phyloP scores from a whole-genome alignment of 129 eudicot species.

The Chrysanthemum makinoi region DNA sequence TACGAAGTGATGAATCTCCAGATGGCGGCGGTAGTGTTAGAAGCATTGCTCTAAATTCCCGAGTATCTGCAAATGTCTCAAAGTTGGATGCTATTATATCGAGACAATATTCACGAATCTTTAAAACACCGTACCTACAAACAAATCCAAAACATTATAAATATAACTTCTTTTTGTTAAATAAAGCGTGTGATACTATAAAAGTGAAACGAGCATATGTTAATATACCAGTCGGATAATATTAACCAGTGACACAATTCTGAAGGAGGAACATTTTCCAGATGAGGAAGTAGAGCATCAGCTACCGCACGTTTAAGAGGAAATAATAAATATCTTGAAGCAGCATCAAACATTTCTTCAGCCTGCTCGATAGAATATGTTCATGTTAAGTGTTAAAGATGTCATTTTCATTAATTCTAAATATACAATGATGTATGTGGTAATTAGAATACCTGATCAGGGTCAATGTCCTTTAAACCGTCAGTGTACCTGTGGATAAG shows the following conservation, averaged over 20 bases:
- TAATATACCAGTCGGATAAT: conserved; percentile 77
- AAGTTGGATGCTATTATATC: conserved; percentile 81
- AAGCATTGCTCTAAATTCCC: conserved; percentile 80
- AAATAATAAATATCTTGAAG: conserved; percentile 89
- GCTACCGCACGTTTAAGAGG: conserved; percentile 98
- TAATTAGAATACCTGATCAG: conserved; percentile 66
- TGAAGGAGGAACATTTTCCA: conserved; percentile 77
- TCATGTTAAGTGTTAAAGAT: not conserved
- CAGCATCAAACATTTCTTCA: conserved; percentile 97
- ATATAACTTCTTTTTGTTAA: too few relatives aligned
- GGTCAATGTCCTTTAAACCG: conserved; percentile 62
- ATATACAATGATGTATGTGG: not conserved
- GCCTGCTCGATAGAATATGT: conserved; percentile 51
- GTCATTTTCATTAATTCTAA: conserved; percentile 10
- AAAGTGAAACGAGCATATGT: conserved; percentile 1
- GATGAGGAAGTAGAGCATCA: conserved; percentile 81
- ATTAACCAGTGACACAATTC: conserved; percentile 87
- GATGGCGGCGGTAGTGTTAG: conserved; percentile 90
- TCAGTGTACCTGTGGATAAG: conserved; percentile 79
- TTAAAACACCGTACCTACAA: conserved; percentile 83
- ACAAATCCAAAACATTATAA: not conserved
- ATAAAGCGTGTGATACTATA: not conserved
- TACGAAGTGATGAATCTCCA: conserved; percentile 82
- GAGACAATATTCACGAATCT: conserved; percentile 89
- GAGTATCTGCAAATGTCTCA: conserved; percentile 87